phyloP scores from a whole-genome alignment of 805 yeast genomes.

The Ogataea pini region DNA sequence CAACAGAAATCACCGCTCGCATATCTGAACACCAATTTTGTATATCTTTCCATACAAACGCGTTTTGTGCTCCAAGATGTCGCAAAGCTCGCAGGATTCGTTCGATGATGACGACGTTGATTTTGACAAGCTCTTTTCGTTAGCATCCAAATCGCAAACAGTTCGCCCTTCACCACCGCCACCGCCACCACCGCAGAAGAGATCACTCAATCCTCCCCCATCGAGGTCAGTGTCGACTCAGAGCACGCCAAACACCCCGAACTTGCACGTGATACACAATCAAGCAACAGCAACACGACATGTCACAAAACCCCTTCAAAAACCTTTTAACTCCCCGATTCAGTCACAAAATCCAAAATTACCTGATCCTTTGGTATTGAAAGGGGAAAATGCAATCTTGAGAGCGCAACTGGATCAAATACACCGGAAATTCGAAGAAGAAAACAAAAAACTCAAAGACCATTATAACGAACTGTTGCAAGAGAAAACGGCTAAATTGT shows the following conservation, averaged over 20 bases:
- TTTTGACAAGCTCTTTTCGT: slow-evolving; percentile 25
- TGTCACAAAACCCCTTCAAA: background rate
- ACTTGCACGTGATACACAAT: slow-evolving; percentile 8
- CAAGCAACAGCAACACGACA: slow-evolving; percentile 11
- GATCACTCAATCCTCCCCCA: background rate
- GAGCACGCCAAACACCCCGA: background rate
- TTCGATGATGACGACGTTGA: slow-evolving; percentile 37
- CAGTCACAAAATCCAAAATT: background rate
- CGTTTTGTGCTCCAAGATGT: slow-evolving; percentile 4
- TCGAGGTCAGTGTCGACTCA: background rate
- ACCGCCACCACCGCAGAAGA: slow-evolving; percentile 1
- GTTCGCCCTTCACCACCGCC: background rate
- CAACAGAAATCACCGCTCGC: no score
- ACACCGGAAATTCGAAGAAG: slow-evolving; percentile 38
- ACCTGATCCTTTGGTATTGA: slow-evolving; percentile 32
- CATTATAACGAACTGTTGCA: slow-evolving; percentile 23
- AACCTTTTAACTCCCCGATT: background rate
- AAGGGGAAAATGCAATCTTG: slow-evolving; percentile 81
- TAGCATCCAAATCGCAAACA: slow-evolving; percentile 13
- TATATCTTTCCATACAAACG: no score
- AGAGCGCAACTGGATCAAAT: slow-evolving; percentile 59
- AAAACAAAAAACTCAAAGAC: slow-evolving; percentile 40
- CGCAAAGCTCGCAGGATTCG: slow-evolving; percentile 28
- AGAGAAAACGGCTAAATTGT: slow-evolving; percentile 27
- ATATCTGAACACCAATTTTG: no score